Base-by-base conservation (phyloP, 2,329 filamentous ascomycete genomes). In the Westerdykella sp. region DNA sequence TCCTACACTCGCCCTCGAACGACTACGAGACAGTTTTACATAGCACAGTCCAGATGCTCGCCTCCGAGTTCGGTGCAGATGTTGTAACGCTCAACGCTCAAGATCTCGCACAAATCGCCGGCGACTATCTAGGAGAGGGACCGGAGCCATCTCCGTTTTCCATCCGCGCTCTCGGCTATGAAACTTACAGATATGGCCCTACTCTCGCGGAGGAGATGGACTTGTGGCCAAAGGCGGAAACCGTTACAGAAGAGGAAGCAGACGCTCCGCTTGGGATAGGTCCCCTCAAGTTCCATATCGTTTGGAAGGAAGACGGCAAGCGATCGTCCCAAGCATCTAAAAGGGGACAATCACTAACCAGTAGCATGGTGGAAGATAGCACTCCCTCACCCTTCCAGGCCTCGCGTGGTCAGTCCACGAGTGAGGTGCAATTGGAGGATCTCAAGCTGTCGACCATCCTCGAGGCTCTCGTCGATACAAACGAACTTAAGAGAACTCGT, bases 21-120 rank as follows among this genome's bases (percentile, higher is more conserved):
- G 75, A 77, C 37, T 76, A 72, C 32, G 77, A 73, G 43, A 61
- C 65, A 37, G 74, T 77, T 48, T 65, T 87, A 30, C 75, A 83
- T 49, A 66, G 70, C 3, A 69, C 86, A n/a, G 77, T 90, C 2
- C 73, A 79, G 46, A 74, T 79, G 40, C 69, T 84, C 35, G 84
- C 85, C 0, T 69, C 70, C 11, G 74, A 80, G 28, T 69, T 85
- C 5, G 70, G 69, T 6, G 83, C 85, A 3, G 81, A 91, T 51
- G 58, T 91, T 3, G 68, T 93, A 25, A 75, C 78, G 15, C 60
- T 94, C 10, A 78, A 83, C 56, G 80, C 86, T 1, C 77, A 82
- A 48, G 83, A 85, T 56, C 68, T 94, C 41, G 84, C 84, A 3
- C 75, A 83, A 39, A 70, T 93, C 21, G 74, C 83, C 0, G 84